phyloP scores from a whole-genome alignment of 148 eudicot genomes.

The Rheum nobile region DNA sequence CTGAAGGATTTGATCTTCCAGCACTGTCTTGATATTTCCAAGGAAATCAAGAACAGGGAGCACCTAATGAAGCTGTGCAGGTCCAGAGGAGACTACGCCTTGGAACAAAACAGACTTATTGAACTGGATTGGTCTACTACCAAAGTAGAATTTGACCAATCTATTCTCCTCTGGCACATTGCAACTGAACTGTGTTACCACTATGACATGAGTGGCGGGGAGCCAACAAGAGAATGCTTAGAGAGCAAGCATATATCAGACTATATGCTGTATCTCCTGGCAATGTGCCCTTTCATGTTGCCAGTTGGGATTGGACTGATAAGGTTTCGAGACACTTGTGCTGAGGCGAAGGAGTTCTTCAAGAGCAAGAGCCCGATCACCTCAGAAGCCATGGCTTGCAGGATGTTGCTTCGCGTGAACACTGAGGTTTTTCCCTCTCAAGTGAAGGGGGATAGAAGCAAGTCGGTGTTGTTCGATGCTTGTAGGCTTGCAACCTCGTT shows the following conservation, averaged over 20 bases:
- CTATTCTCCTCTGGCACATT: slow-evolving; percentile 49
- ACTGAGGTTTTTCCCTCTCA: slow-evolving; percentile 29
- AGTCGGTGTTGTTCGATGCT: slow-evolving; percentile 44
- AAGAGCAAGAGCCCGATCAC: slow-evolving; percentile 1
- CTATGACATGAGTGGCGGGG: not conserved
- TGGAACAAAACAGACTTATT: not conserved
- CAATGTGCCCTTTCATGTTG: slow-evolving; percentile 34
- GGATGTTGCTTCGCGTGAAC: slow-evolving; percentile 28
- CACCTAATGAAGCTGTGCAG: slow-evolving; percentile 14
- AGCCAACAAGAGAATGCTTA: not conserved
- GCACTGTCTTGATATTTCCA: not conserved
- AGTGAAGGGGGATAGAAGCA: slow-evolving; percentile 47
- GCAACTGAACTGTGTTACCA: slow-evolving; percentile 42
- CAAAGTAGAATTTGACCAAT: slow-evolving; percentile 32
- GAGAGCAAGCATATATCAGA: slow-evolving; percentile 32
- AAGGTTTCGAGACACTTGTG: slow-evolving; percentile 36
- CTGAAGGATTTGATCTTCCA: slow-evolving; percentile 21
- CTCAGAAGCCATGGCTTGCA: slow-evolving; percentile 12
- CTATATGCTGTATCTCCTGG: slow-evolving; percentile 46
- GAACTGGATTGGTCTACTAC: slow-evolving; percentile 14
- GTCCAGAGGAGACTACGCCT: slow-evolving; percentile 16
- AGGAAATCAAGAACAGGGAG: not conserved
- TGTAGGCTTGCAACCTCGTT: slow-evolving; percentile 24
- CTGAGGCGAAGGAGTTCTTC: slow-evolving; percentile 34
- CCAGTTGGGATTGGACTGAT: slow-evolving; percentile 47